These are phyloP conservation scores for Ganoderma lucidum DNA, from an alignment of 1,284 basidiomycete species.

Conservation along the genomic window DNA sequence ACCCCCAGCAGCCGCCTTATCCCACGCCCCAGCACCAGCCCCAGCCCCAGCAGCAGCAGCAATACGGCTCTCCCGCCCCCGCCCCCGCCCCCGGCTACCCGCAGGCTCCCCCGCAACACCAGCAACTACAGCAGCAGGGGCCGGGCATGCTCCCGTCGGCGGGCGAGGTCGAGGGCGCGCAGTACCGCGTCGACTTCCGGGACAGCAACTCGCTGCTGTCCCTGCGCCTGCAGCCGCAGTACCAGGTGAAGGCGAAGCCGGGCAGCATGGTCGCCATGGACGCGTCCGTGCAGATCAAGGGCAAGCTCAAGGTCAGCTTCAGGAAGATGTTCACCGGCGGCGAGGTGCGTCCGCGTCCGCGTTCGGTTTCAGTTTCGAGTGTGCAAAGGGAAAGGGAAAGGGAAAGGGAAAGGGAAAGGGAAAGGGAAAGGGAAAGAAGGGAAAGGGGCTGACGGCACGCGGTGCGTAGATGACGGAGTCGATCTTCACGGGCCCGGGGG, in stretches of 20 bases:
- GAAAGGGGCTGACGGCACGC: neutral
- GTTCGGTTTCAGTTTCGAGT: no score
- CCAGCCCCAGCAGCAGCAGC: constrained; percentile 6
- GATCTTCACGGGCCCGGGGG: constrained; percentile 42
- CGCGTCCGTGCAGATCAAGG: constrained; percentile 41
- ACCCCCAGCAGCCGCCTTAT: constrained; percentile 14
- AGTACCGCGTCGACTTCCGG: constrained; percentile 43
- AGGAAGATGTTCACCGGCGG: constrained; percentile 42
- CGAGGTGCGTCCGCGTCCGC: constrained; percentile 36
- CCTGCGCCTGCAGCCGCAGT: constrained; percentile 39
- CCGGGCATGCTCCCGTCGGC: constrained; percentile 29
- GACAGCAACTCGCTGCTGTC: constrained; percentile 45
- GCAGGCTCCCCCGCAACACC: neutral
- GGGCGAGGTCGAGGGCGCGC: constrained; percentile 39
- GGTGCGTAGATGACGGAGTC: constrained; percentile 38
- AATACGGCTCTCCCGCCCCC: constrained; percentile 16
- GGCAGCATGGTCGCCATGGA: constrained; percentile 47
- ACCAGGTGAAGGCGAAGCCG: constrained; percentile 42
- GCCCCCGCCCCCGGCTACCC: constrained; percentile 11
- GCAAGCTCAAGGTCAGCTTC: constrained; percentile 43
- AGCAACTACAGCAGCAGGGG: neutral
- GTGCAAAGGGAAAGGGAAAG: no score
- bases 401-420: no score
- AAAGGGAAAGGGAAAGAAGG: no score
- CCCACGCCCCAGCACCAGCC: constrained; percentile 9